Base-by-base conservation (phyloP, 768 basidiomycete species). In the Lentinus tigrinus region DNA sequence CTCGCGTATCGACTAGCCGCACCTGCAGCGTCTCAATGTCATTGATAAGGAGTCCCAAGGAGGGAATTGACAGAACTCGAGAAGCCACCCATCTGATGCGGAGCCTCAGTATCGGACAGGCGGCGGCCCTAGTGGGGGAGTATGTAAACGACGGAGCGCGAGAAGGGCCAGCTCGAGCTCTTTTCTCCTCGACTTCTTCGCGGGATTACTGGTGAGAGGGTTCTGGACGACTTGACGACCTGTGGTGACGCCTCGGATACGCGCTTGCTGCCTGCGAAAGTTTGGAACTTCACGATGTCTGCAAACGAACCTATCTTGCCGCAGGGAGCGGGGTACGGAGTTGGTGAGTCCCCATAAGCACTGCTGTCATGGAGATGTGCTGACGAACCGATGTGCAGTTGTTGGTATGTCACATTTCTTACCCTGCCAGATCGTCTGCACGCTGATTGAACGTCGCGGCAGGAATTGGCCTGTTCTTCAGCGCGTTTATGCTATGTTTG, bases 381-480 rank as follows among this genome's bases (percentile, higher is more conserved):
- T 40, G 21, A 4, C 24, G n/a, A 17, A 39, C 3, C 24, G 27
- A 9, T 37, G 4, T 38, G 21, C 63, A 84, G 83, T 84, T 62
- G 77, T 85, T 55, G 83, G 83, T 83, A 64, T 43, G 63, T 54
- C 34, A 75, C 56, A 43, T 34, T 16, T 48, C 26, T 13, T n/a
- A 19, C 16, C 16, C 24, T 21, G 17, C 44, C 6, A n/a, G 1
- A 23, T 13, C 28, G 2, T 34, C 21, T 21, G 14, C 16, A 21
- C 10, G 11, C 37, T 1, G 23, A 36, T 21, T 28, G 17, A 27
- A 34, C 11, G 26, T 43, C 37, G 1, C 26, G 23, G 17, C 56
- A 88, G 93, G 93, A 38, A 95, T 95, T 62, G 93, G 93, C 21
- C 73, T 95, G 40, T 93, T 94, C 72, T 95, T 94, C 74, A 88